phyloP scores from a whole-genome alignment of 805 yeast genomes.

The Cyberlindnera xylosilytica region DNA sequence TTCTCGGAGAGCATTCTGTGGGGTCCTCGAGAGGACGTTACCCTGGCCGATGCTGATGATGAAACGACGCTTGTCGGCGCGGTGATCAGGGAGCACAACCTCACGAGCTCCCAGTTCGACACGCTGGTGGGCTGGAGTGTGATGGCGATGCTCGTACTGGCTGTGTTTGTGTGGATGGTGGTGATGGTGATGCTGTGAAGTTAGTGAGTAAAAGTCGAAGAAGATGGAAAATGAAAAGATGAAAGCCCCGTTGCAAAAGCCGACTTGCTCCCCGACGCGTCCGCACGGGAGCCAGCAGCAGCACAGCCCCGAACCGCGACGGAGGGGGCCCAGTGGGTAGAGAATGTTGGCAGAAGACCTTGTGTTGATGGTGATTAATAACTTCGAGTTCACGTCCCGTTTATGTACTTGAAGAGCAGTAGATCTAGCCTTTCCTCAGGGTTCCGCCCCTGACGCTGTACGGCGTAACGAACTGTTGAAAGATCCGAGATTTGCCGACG shows the following conservation, averaged over 20 bases:
- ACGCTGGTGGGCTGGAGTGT: slow-evolving; percentile 21
- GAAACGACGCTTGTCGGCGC: slow-evolving; percentile 12
- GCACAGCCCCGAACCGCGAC: too few relatives aligned
- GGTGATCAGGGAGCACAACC: slow-evolving; percentile 17
- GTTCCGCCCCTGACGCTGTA: too few relatives aligned
- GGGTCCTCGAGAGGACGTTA: slow-evolving; percentile 14
- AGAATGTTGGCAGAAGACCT: too few relatives aligned
- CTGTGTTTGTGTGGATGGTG: slow-evolving; percentile 7
- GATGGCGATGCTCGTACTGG: slow-evolving; percentile 9
- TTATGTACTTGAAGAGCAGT: too few relatives aligned
- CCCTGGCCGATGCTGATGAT: slow-evolving; percentile 6
- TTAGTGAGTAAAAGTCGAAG: neutral
- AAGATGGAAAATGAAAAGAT: too few relatives aligned
- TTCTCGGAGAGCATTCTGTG: slow-evolving; percentile 19
- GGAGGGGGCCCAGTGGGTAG: too few relatives aligned
- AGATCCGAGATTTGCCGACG: neutral
- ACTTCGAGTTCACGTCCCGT: too few relatives aligned
- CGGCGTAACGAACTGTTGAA: too few relatives aligned
- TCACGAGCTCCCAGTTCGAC: slow-evolving; percentile 7
- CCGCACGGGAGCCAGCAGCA: too few relatives aligned
- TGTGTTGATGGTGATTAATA: too few relatives aligned
- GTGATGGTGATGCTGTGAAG: slow-evolving; percentile 1
- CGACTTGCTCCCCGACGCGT: too few relatives aligned
- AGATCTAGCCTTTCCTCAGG: too few relatives aligned
- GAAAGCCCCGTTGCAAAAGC: neutral